These are phyloP conservation scores for Penicillium roqueforti DNA, from an alignment of 495 filamentous ascomycete genomes.

Conservation along the genomic window DNA sequence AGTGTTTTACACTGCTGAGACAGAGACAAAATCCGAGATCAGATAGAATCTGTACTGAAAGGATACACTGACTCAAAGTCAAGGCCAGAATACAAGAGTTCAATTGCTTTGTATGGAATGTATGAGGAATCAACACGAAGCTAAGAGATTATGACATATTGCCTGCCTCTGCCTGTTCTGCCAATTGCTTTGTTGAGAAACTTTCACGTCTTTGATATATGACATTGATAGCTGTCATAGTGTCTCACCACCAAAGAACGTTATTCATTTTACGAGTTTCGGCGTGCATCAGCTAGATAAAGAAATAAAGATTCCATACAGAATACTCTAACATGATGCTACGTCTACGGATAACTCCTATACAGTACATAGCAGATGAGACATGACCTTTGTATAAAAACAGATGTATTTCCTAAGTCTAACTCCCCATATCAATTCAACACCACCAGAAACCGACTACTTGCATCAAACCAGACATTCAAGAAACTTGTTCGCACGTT, in stretches of 20 bases:
- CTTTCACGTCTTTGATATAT: neutral
- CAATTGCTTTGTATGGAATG: neutral
- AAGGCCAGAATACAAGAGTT: neutral
- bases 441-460: neutral
- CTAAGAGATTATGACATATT: neutral
- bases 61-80: neutral
- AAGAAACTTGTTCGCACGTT: neutral
- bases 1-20: neutral
- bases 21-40: neutral
- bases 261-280: neutral
- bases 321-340: neutral
- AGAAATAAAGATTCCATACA: neutral
- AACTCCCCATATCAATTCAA: neutral
- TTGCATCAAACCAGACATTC: neutral
- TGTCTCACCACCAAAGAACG: neutral
- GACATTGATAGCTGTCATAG: neutral
- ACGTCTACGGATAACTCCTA: neutral
- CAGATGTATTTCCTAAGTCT: neutral
- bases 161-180: neutral
- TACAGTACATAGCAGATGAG: neutral
- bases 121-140: neutral
- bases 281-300: neutral
- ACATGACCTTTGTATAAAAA: neutral
- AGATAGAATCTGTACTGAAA: neutral
- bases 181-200: neutral